Percentiles rank a stretch among this genome's conserved stretches.
These are phyloP conservation scores for Saccharomycopsis sp. DNA, from an alignment of 805 yeast genomes.

Conservation along the genomic window DNA sequence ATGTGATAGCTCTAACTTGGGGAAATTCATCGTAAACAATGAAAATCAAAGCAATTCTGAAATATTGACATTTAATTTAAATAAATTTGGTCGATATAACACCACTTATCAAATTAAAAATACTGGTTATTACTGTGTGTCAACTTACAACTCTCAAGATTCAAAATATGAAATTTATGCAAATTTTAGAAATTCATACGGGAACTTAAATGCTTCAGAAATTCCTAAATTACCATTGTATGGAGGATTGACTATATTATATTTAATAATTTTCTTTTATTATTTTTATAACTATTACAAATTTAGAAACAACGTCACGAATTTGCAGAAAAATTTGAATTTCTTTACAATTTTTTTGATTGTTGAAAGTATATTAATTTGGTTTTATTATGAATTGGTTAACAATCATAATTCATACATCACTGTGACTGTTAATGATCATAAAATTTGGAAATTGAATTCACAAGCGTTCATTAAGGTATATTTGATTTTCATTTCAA, in stretches of 20 bases:
- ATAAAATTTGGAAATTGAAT: slow-evolving; percentile 34
- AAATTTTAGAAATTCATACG: slow-evolving; percentile 87
- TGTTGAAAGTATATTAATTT: slow-evolving; percentile 74
- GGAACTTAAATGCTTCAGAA: slow-evolving; percentile 82
- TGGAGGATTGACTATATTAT: slow-evolving; percentile 77
- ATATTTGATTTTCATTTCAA: slow-evolving; percentile 70
- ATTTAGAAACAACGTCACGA: slow-evolving; percentile 79
- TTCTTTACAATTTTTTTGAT: slow-evolving; percentile 80
- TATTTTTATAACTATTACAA: slow-evolving; percentile 82
- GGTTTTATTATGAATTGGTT: slow-evolving; percentile 85
- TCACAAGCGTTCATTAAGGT: slow-evolving; percentile 50
- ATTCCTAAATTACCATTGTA: slow-evolving; percentile 86
- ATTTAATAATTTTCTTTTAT: slow-evolving; percentile 72
- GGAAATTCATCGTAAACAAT: slow-evolving; percentile 53
- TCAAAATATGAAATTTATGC: slow-evolving; percentile 55
- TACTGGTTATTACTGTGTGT: slow-evolving; percentile 91
- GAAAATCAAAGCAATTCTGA: slow-evolving; percentile 41
- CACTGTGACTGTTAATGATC: slow-evolving; percentile 23
- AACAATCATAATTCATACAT: slow-evolving; percentile 39
- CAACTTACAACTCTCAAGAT: slow-evolving; percentile 47
- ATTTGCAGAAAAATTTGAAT: slow-evolving; percentile 84
- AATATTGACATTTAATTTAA: slow-evolving; percentile 50
- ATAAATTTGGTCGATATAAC: slow-evolving; percentile 51
- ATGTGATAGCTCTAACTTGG: slow-evolving; percentile 50
- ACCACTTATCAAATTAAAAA: slow-evolving; percentile 55